phyloP scores from a whole-genome alignment of 2,329 filamentous ascomycete species.

The Septoria linicola region DNA sequence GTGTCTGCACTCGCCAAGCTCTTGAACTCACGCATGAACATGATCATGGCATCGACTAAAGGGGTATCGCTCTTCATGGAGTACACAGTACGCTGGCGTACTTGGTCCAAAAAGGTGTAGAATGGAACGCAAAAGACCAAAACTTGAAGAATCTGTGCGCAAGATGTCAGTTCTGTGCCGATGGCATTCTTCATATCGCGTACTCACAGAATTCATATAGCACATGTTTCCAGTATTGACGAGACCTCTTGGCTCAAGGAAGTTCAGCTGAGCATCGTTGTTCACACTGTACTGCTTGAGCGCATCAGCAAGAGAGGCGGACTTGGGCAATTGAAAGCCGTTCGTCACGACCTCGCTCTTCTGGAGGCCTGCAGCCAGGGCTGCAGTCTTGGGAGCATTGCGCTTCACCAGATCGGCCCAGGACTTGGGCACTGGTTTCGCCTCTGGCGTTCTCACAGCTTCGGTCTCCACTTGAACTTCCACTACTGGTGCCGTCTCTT shows the following conservation, averaged over 20 bases:
- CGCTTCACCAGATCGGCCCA: constrained; percentile 68
- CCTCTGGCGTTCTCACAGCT: constrained; percentile 44
- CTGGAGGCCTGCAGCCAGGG: constrained; percentile 34
- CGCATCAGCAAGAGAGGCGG: constrained; percentile 68
- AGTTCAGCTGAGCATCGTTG: constrained; percentile 65
- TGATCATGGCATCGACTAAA: constrained; percentile 91
- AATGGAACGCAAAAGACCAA: constrained; percentile 92
- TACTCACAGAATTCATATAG: constrained; percentile 98
- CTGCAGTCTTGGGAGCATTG: constrained; percentile 41
- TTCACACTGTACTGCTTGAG: constrained; percentile 71
- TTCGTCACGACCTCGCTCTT: constrained; percentile 31
- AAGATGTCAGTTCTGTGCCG: constrained; percentile 5
- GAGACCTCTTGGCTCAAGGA: constrained; percentile 87
- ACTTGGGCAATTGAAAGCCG: constrained; percentile 43
- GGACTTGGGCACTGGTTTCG: constrained; percentile 48
- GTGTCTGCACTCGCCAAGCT: constrained; percentile 76
- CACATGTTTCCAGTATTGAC: constrained; percentile 99
- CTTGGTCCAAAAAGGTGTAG: constrained; percentile 86
- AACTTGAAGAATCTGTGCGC: constrained; percentile 79
- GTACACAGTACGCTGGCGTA: constrained; percentile 78
- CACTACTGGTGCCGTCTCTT: constrained; percentile 35
- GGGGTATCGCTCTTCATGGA: constrained; percentile 96
- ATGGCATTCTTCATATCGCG: background rate
- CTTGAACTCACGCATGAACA: constrained; percentile 92
- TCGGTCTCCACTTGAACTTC: constrained; percentile 23